These are phyloP conservation scores for Oxytropis ochrocephala DNA, from an alignment of 306 rosid species.

Conservation along the genomic window DNA sequence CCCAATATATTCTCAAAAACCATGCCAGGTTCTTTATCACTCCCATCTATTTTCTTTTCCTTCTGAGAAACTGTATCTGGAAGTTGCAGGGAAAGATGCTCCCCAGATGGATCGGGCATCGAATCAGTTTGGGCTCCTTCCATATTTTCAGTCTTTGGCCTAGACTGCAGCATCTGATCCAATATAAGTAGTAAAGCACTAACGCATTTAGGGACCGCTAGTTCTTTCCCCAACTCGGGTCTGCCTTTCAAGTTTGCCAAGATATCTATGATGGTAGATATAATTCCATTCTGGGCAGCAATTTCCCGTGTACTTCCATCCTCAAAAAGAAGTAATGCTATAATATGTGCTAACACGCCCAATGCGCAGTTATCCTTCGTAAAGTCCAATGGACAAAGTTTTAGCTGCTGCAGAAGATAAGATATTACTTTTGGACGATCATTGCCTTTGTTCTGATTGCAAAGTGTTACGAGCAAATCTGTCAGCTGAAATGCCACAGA, in stretches of 20 bases:
- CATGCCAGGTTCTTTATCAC: slow-evolving; percentile 41
- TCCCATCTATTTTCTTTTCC: slow-evolving; percentile 32
- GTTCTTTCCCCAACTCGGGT: slow-evolving; percentile 56
- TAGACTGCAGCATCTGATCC: slow-evolving; percentile 86
- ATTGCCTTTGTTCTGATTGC: slow-evolving; percentile 86
- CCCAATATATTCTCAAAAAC: slow-evolving; percentile 71
- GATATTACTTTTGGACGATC: slow-evolving; percentile 78
- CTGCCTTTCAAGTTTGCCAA: slow-evolving; percentile 60
- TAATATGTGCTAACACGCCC: slow-evolving; percentile 73
- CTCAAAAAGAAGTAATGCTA: slow-evolving; percentile 83
- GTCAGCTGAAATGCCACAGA: slow-evolving; percentile 79
- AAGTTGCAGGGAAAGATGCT: slow-evolving; percentile 42
- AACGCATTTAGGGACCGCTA: slow-evolving; percentile 62
- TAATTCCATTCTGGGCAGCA: slow-evolving; percentile 79
- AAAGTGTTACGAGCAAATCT: slow-evolving; percentile 87
- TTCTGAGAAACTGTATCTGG: slow-evolving; percentile 37
- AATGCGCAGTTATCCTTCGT: slow-evolving; percentile 62
- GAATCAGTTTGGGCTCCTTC: slow-evolving; percentile 57
- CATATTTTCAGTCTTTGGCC: slow-evolving; percentile 54
- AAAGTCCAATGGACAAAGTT: slow-evolving; percentile 77
- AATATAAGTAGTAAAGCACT: slow-evolving; percentile 85
- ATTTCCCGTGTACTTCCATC: slow-evolving; percentile 77
- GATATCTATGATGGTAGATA: slow-evolving; percentile 58
- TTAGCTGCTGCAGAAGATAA: slow-evolving; percentile 90
- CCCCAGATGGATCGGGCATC: slow-evolving; percentile 49